Evolutionary conservation across 306 rosid species (phyloP), one percentile per base, ranked within the genome.

Genomic region (Vicia sativa): DNA sequence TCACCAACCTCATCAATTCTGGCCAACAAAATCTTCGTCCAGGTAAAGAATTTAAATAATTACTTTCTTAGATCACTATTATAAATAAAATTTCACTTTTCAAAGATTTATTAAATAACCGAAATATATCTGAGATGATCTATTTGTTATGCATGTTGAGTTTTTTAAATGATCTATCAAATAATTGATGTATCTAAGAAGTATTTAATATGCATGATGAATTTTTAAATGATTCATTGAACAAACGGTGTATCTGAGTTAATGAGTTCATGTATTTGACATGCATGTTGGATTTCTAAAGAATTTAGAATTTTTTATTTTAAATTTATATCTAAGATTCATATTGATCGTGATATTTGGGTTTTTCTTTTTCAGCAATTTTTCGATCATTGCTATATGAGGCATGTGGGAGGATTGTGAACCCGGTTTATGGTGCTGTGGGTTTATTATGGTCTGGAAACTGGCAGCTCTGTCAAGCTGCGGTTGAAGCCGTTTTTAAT

Each of bases 391-490:
- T 93, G 79, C 60, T 93, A 0, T 88, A 90, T 34, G 99, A 93
- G 67, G 97, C 97, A 15, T 93, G 99, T 18, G 99, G 99, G 9
- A 41, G 99, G 68, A 88, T 93, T 10, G 87, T 90, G 52, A 93
- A 93, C 78, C 99, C 99, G 50, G 87, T 93, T 55, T 90, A 90
- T 25, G 99, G 99, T 0, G 90, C 99, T 0, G 99, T 90, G 3
- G 99, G 97, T 54, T 68, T 93, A 72, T 54, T 93, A 65, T 93
- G 99, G 99, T 93, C 99, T 0, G 97, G 99, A 2, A 85, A 87
- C 61, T 93, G 99, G 99, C 97, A 88, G 66, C 91, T 87, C 0
- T 93, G 99, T 66, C 96, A 93, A 41, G 74, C 82, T 49, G 99
- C 99, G 1, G 99, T 93, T 6, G 99, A 93, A 65, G 87, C 95